Conservation (phyloP, 2,329 filamentous ascomycete species). For the Arthrobotrys pseudoclavata region DNA sequence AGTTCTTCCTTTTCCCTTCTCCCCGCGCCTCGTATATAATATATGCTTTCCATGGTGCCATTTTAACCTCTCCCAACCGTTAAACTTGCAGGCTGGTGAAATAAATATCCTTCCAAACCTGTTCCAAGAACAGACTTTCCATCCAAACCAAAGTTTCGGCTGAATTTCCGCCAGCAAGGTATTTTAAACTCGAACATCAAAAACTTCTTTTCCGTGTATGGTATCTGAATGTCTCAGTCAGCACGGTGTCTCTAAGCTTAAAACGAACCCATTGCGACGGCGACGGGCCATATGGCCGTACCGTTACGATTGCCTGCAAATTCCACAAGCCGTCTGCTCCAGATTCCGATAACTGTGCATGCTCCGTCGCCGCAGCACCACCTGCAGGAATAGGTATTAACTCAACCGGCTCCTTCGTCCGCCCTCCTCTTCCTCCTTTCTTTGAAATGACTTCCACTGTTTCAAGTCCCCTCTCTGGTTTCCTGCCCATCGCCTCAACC, state of each 20-base stretch:
- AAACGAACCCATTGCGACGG: constrained; percentile 61
- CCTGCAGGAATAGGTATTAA: constrained; percentile 35
- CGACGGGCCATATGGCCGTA: constrained; percentile 58
- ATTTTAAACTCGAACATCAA: neutral
- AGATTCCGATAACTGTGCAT: constrained; percentile 34
- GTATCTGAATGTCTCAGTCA: constrained; percentile 54
- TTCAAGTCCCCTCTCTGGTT: constrained; percentile 33
- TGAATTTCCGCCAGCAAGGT: constrained; percentile 23
- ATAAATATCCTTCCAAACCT: constrained; percentile 21
- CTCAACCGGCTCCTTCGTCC: constrained; percentile 9
- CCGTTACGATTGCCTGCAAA: constrained; percentile 54
- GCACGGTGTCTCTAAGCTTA: constrained; percentile 60
- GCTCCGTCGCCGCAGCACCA: constrained; percentile 29
- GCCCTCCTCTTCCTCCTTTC: neutral
- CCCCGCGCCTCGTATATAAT: neutral
- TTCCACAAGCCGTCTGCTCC: constrained; percentile 32
- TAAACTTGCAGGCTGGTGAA: constrained; percentile 14
- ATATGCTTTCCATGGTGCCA: constrained; percentile 17
- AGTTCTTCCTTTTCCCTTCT: neutral
- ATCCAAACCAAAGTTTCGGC: constrained; percentile 40
- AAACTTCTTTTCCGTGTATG: constrained; percentile 19
- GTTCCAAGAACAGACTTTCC: constrained; percentile 36
- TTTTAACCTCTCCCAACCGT: constrained; percentile 18
- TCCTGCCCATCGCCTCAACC: constrained; percentile 51
- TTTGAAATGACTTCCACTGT: constrained; percentile 55